phyloP scores from a whole-genome alignment of 2,329 filamentous ascomycete species.

The Cytospora leucostoma region DNA sequence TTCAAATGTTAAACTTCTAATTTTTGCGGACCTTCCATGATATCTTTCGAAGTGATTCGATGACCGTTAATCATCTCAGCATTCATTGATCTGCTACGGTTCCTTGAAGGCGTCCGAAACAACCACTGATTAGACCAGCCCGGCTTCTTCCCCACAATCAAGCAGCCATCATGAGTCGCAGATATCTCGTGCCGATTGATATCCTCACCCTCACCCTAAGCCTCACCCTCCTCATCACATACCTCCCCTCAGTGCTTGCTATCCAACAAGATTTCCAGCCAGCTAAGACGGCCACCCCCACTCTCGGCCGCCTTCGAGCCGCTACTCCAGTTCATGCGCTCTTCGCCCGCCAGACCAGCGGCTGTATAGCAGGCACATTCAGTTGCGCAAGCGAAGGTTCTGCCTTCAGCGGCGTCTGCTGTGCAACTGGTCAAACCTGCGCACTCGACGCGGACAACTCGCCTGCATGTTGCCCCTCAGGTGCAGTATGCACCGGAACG shows the following conservation, averaged over 20 bases:
- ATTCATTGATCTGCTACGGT: background rate
- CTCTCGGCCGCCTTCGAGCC: conserved; percentile 24
- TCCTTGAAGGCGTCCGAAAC: background rate
- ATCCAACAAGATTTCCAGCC: conserved; percentile 35
- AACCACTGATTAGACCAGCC: too few species aligned
- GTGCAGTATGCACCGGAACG: conserved; percentile 58
- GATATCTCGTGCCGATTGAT: conserved; percentile 9
- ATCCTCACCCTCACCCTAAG: conserved; percentile 9
- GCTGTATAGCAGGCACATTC: conserved; percentile 53
- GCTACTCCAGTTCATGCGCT: conserved; percentile 26
- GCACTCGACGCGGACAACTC: conserved; percentile 49
- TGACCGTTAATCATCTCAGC: background rate
- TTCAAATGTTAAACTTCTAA: background rate
- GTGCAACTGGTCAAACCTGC: conserved; percentile 52
- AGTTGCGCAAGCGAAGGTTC: conserved; percentile 51
- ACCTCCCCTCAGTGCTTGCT: conserved; percentile 28
- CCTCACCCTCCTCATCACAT: conserved; percentile 23
- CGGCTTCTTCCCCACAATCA: background rate
- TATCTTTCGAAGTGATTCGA: background rate
- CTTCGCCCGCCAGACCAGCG: conserved; percentile 32
- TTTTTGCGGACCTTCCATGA: background rate
- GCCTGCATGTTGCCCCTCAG: conserved; percentile 53
- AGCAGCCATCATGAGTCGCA: conserved; percentile 23
- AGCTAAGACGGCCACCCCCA: conserved; percentile 32
- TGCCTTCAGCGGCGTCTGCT: conserved; percentile 53